A percentile compares a stretch with the other conserved stretches of the same genome.
Evolutionary conservation across 805 yeast genomes (phyloP).

Genomic region (Wickerhamiella lipophila): DNA sequence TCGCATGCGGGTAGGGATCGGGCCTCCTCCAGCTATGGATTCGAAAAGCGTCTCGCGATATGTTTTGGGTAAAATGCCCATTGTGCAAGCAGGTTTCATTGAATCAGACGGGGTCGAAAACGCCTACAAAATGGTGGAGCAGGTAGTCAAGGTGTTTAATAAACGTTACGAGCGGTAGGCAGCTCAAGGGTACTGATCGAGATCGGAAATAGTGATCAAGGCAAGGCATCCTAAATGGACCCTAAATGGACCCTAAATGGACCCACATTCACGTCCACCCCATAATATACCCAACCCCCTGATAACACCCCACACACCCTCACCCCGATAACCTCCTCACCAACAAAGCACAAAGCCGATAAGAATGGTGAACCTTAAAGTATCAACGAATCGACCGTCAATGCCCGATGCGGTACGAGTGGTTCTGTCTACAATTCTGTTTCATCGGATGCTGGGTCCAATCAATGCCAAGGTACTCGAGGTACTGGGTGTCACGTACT

Average conservation of each 20-base stretch:
- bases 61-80: slow-evolving; percentile 44
- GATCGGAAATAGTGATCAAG: too few species aligned
- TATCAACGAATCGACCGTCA: slow-evolving; percentile 36
- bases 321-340: not conserved
- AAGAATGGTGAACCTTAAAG: slow-evolving; percentile 12
- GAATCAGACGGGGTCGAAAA: slow-evolving; percentile 1
- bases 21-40: slow-evolving; percentile 42
- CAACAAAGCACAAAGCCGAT: not conserved
- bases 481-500: slow-evolving; percentile 45
- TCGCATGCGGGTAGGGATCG: slow-evolving; percentile 69
- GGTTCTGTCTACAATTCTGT: slow-evolving; percentile 53
- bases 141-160: slow-evolving; percentile 11
- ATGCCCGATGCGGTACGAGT: slow-evolving; percentile 45
- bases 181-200: not conserved
- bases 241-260: too few species aligned
- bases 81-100: slow-evolving; percentile 6
- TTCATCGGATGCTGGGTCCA: slow-evolving; percentile 56
- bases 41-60: slow-evolving; percentile 39
- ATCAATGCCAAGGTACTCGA: slow-evolving; percentile 44
- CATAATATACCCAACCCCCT: too few species aligned
- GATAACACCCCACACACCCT: not conserved
- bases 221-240: too few species aligned
- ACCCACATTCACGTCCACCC: too few species aligned
- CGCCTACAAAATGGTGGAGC: slow-evolving; percentile 13
- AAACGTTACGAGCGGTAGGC: slow-evolving; percentile 1